Evolutionary conservation across 2,329 filamentous ascomycete genomes (phyloP), one percentile per base, ranked within the genome.

Genomic region (Cladorrhinum sp.): DNA sequence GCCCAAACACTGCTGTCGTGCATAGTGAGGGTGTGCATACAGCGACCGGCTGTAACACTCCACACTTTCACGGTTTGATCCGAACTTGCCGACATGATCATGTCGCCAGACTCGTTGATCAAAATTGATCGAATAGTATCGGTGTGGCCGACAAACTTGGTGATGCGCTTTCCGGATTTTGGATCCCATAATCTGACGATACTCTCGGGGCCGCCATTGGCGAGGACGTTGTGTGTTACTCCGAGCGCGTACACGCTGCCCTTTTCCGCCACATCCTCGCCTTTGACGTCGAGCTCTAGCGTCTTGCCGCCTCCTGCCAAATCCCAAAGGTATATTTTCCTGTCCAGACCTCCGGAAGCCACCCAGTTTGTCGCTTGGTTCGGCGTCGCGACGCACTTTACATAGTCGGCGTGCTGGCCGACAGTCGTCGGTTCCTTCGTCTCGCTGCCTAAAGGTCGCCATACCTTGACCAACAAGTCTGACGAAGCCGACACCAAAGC

Each of bases 1-100:
- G 92, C 96, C 95, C 95, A 99, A 21, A 99, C 91, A 72, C 93
- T 97, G 72, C 96, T 92, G 72, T 96, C 96, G 77, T 99, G 95
- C 95, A 99, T 99, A 58, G 93, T 97, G 68, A 99, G 84, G 0
- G 95, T 99, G 75, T 97, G 92, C 89, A 98, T 94, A 80, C 95
- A 99, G 68, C 95, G 85, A 59, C 95, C 95, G 21, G 92, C 94
- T 10, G 91, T 95, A 68, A 98, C 88, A 67, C 93, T 97, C 95
- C 95, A 99, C 61, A 98, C 86, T 78, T 99, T 99, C 78, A 99
- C 89, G 0, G 95, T 98, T 76, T 96, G 92, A 73, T 99, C 95
- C 1, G 94, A 94, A 68, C 93, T 96, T 14, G 92, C 93, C 0
- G 94, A 96, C 81, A 99, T 85, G 68, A 99, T 91, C 46, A 87